Base-by-base conservation (phyloP, 2,329 filamentous ascomycete genomes). In the Huntiella omanensis region DNA sequence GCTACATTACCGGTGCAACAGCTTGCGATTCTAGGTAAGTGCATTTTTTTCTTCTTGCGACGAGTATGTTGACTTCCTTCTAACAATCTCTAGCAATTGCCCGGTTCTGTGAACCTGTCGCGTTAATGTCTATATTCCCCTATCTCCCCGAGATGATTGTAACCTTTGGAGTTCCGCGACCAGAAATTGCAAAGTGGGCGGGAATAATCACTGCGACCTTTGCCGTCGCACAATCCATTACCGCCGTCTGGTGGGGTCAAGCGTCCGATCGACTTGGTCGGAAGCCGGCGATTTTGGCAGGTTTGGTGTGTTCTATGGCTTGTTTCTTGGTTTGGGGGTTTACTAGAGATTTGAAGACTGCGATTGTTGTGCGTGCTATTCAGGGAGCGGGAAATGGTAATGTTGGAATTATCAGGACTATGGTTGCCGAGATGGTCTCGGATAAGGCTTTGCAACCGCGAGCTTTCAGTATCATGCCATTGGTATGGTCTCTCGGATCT, bases 391-490 rank as follows among this genome's bases (percentile, higher is more conserved):
- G 82, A 39, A 95, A 94, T 57, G 91, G 88, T 46, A 96, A 95
- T 57, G 80, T 88, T n/a, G 83, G 91, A 1, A 95, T 95, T 51
- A 80, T 95, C 52, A 68, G 87, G 53, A 93, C 85, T 12, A 85
- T 91, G 65, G 86, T 95, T 2, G 88, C 88, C 0, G 88, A 95
- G 60, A 77, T 95, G 70, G 86, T 94, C 1, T 83, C 85, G 0
- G 77, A 91, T 59, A 85, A 73, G 58, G 81, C 86, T 56, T 67
- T 94, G 5, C 88, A 95, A 57, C 87, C 88, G 0, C 69, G 77
- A 45, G 91, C 91, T 0, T 96, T 96, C 60, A 86, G 80, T 52
- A 69, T 96, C 40, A 95, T 96, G 87, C 88, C 88, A 3, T 64
- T 96, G 12, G 83, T 75, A 32, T 96, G 85, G 81, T 86, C 79